Evolutionary conservation across 208 protist genomes (phyloP).

Genomic region (Acanthamoeba polyphaga): DNA sequence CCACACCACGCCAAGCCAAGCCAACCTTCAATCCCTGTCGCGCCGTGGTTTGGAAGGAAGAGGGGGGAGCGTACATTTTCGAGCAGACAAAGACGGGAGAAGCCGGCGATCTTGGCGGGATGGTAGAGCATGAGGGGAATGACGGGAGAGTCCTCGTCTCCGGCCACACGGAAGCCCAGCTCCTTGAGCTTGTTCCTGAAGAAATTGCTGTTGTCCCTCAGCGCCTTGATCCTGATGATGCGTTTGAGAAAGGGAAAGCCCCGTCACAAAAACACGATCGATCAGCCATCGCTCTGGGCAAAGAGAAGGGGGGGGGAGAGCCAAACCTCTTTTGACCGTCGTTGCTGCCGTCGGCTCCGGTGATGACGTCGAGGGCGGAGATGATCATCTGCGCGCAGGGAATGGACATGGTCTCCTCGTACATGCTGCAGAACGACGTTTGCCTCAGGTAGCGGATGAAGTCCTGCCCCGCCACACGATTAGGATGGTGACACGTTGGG

Average conservation of each 20-base stretch:
- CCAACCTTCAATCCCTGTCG: not conserved
- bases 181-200: slow-evolving; percentile 84
- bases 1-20: not conserved
- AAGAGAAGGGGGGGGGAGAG: not conserved
- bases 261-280: too few relatives aligned
- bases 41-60: not conserved
- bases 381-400: slow-evolving; percentile 94
- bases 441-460: slow-evolving; percentile 64
- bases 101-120: slow-evolving; percentile 93
- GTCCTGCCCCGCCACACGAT: not conserved
- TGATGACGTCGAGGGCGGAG: slow-evolving; percentile 92
- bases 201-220: slow-evolving; percentile 88
- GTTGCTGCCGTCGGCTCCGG: slow-evolving; percentile 94
- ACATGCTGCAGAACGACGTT: slow-evolving; percentile 74
- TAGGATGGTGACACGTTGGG: too few relatives aligned
- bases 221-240: slow-evolving; percentile 73
- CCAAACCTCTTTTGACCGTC: slow-evolving; percentile 83
- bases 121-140: slow-evolving; percentile 97
- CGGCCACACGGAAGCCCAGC: slow-evolving; percentile 89
- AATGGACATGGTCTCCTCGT: slow-evolving; percentile 90
- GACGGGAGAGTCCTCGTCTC: slow-evolving; percentile 95
- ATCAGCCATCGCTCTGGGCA: not conserved
- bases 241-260: not conserved
- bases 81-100: slow-evolving; percentile 93
- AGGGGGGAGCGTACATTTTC: slow-evolving; percentile 33